Base-by-base conservation (phyloP, 148 eudicot species). In the Fagopyrum tataricum region DNA sequence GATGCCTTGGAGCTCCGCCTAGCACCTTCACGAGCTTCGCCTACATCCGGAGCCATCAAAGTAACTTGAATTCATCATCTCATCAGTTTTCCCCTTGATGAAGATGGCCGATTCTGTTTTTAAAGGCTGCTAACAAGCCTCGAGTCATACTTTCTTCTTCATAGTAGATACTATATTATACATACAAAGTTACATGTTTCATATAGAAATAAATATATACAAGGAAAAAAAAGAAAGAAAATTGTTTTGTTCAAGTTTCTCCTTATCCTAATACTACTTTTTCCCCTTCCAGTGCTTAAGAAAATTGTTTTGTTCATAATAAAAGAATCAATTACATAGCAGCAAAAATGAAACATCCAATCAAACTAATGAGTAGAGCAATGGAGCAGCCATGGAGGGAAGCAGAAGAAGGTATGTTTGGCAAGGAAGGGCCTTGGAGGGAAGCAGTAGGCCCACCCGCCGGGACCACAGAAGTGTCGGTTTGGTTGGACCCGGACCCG, bases 381-480 rank as follows among this genome's bases (percentile, higher is more conserved):
- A 59, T 10, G 39, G 39, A 59, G 11, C 64, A 58, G 23, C 37
- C 21, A 58, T 4, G 37, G 64, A 12, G 0, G 3, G 37, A n/a
- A n/a, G n/a, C n/a, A n/a, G n/a, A n/a, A n/a, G n/a, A n/a, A 59
- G 66, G 37, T 21, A 21, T 18, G 61, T 55, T 55, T n/a, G 24
- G 2, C 11, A 59, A 4, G 14, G 66, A 58, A 58, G 44, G 18
- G 47, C 23, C 71, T 20, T 12, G 71, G 44, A 67, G 44, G 7
- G 47, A 67, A 2, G 71, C 39, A 18, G 71, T 43, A 46, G 71
- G 71, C 47, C 71, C 71, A 15, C 2, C 46, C 0, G 81, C 77
- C 2, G 83, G 70, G 62, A 58, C 41, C 14, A 91, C 80, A 17
- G 89, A 83, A 2, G 81, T 68, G 2, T 67, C 70, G 4, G 85